These are phyloP conservation scores for Phytophthora quininea DNA, from an alignment of 352 stramenopile genomes.

Conservation along the genomic window DNA sequence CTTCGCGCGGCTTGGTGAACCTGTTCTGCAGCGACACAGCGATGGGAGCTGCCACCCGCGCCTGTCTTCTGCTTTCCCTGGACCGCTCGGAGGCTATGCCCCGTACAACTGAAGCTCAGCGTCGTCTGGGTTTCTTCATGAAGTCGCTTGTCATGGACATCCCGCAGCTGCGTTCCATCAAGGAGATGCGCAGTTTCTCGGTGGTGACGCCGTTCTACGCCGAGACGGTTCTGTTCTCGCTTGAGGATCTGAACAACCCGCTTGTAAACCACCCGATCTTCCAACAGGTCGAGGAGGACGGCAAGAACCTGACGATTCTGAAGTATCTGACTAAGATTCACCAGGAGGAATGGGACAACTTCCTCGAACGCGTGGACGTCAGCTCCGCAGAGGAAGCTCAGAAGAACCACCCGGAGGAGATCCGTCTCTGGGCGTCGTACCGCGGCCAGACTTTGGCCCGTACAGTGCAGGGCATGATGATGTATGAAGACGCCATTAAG, in stretches of 20 bases:
- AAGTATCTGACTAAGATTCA: slow-evolving; percentile 89
- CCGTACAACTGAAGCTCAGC: slow-evolving; percentile 62
- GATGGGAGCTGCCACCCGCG: slow-evolving; percentile 74
- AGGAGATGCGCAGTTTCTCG: slow-evolving; percentile 87
- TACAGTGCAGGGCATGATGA: slow-evolving; percentile 87
- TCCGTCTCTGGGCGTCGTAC: slow-evolving; percentile 84
- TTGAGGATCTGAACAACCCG: slow-evolving; percentile 82
- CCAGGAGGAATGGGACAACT: slow-evolving; percentile 87
- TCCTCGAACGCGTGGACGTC: slow-evolving; percentile 82
- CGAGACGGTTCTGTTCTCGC: slow-evolving; percentile 82
- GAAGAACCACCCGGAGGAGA: slow-evolving; percentile 72
- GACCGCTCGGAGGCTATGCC: slow-evolving; percentile 76
- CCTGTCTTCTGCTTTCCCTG: slow-evolving; percentile 67
- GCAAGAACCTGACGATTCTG: slow-evolving; percentile 85
- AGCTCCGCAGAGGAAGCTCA: slow-evolving; percentile 74
- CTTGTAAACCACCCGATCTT: slow-evolving; percentile 88
- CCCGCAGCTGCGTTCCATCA: slow-evolving; percentile 76
- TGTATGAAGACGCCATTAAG: slow-evolving; percentile 89
- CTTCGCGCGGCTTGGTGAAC: slow-evolving; percentile 71
- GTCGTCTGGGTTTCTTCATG: slow-evolving; percentile 87
- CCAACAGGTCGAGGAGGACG: slow-evolving; percentile 81
- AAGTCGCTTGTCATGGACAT: slow-evolving; percentile 90
- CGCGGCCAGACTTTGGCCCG: slow-evolving; percentile 79
- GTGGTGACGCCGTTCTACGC: slow-evolving; percentile 86
- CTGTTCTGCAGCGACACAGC: slow-evolving; percentile 74